Base-by-base conservation (phyloP, 148 eudicot species). In the Cornus suecica region DNA sequence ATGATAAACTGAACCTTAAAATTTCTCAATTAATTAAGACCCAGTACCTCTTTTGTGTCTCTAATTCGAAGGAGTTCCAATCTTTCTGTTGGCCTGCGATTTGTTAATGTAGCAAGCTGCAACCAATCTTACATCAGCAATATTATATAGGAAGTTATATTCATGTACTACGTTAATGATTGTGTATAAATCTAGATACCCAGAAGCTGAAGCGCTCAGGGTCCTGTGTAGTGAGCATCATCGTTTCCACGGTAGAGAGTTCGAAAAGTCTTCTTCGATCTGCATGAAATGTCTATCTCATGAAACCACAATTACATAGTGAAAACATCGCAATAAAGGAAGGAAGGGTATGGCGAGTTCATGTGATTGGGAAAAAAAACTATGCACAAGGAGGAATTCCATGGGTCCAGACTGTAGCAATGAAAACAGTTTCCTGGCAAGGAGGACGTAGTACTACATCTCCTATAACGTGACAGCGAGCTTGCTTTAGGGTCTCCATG, bases 201-300 rank as follows among this genome's bases (percentile, higher is more conserved):
- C 99, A 96, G 30, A 96, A 96, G 87, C 99, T 93, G 84, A 87
- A 96, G 81, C 81, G 92, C 88, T 96, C 98, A 25, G 97, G 99
- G 84, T 93, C 89, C 24, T 79, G 79, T 52, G 88, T 75, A 34
- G 97, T 76, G 23, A 98, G 99, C 93, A 87, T 88, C 91, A 91
- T 83, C 13, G 87, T 88, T 87, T 96, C 99, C 61, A 88, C 91
- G 71, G 84, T 90, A 65, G 74, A 84, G 75, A 96, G 88, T 83
- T 96, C 95, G 27, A 88, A 75, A 34, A 91, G 90, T 73, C 91
- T 90, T 77, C 79, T 63, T 81, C 92, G 83, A 83, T 96, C 99
- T 93, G 89, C 67, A 79, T 28, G 68, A 16, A 74, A 76, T 74
- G 23, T 56, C 45, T 41, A 29, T 29, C 30, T 64, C 58, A 27